Evolutionary conservation across 345 rosid genomes (phyloP), one percentile per base, ranked within the genome.

Genomic region (Cardamine occulta): DNA sequence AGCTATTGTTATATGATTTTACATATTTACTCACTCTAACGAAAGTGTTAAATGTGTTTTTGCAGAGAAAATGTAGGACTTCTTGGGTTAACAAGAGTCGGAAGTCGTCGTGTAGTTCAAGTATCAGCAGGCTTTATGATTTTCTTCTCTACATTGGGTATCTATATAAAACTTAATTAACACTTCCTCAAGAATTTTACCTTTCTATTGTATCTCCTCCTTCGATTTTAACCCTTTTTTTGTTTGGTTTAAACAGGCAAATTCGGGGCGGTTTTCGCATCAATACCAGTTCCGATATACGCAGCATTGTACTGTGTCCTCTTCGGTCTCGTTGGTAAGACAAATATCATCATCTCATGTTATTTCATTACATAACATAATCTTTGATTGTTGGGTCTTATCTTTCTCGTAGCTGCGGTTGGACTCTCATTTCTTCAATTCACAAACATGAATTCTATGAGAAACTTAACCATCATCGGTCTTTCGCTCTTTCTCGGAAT

Each of bases 101-200:
- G 99, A 35, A 96, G 99, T 74, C 98, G 99, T 44, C 86, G 99
- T 60, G 97, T 93, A 64, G 96, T 96, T 83, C 96, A 96, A 80
- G 79, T 96, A 60, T 88, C 98, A 23, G 97, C 99, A 35, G 98
- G 86, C 80, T 96, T 96, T 85, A 96, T 96, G 99, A 89, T 96
- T 17, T 88, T 96, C 79, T 93, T 96, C 87, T 87, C 99, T 8
- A 82, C 69, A 60, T 81, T 96, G 57, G 99, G 99, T 63, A 23
- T 89, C 59, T 34, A n/a, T 28, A 34, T 31, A 31, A 51, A 31
- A 51, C 11, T 19, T 26, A 29, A 65, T 15, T 54, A 23, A 31
- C n/a, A 12, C 55, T 8, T 29, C 21, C 21, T 47, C 11, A 52
- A 74, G 23, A 0, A 23, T 63, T 26, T 31, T 44, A 23, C 35